These are phyloP conservation scores for Aspergillus brunneoviolaceus DNA, from an alignment of 2,329 filamentous ascomycete species.

Conservation along the genomic window DNA sequence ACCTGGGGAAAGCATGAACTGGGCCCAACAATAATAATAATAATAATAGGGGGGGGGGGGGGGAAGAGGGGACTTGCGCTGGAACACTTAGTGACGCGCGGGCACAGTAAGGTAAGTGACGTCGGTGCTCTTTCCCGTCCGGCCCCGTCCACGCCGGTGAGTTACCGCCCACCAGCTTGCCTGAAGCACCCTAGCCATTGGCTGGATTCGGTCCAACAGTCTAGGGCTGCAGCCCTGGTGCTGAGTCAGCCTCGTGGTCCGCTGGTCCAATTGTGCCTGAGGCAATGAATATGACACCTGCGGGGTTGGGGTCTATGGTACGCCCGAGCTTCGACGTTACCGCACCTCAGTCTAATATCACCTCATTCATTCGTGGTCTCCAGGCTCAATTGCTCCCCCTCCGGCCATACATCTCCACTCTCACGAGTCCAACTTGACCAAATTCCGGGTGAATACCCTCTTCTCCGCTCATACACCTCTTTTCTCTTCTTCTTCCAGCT, in stretches of 20 bases:
- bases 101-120: slow-evolving; percentile 27
- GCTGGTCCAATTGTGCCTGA: slow-evolving; percentile 25
- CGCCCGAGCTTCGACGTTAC: slow-evolving; percentile 26
- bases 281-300: slow-evolving; percentile 24
- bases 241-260: slow-evolving; percentile 14
- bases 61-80: slow-evolving; percentile 7
- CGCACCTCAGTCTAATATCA: slow-evolving; percentile 37
- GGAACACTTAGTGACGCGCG: slow-evolving; percentile 12
- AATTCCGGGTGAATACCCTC: slow-evolving; percentile 31
- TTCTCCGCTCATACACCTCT: slow-evolving; percentile 29
- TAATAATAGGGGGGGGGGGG: slow-evolving; percentile 7
- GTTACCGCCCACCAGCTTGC: neutral
- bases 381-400: slow-evolving; percentile 29
- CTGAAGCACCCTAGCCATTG: no score
- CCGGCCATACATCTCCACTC: slow-evolving; percentile 33
- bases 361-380: slow-evolving; percentile 33
- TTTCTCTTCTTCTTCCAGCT: slow-evolving; percentile 21
- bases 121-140: slow-evolving; percentile 20
- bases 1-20: slow-evolving; percentile 13
- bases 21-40: slow-evolving; percentile 6
- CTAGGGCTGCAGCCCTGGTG: slow-evolving; percentile 27
- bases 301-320: slow-evolving; percentile 28
- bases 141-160: neutral
- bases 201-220: slow-evolving; percentile 6
- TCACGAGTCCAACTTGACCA: slow-evolving; percentile 35